A percentile compares a stretch with the other conserved stretches of the same genome.
Conservation (phyloP, 1,284 basidiomycete species). For the Cutaneotrichosporon mucoides region DNA sequence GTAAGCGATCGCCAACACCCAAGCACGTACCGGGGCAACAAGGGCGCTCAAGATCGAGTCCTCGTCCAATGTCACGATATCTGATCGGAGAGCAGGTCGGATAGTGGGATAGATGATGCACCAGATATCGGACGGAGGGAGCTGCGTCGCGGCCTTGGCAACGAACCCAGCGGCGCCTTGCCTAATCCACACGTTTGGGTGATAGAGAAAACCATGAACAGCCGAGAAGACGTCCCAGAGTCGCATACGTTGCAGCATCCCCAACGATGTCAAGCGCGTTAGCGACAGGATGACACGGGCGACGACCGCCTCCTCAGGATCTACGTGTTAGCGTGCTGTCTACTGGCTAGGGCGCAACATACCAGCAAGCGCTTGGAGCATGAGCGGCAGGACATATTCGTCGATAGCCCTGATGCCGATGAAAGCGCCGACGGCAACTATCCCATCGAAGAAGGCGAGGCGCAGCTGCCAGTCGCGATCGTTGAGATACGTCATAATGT, state of each 20-base stretch:
- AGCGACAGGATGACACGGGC: slow-evolving; percentile 79
- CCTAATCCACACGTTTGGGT: slow-evolving; percentile 94
- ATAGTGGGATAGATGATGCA: slow-evolving; percentile 91
- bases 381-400: slow-evolving; percentile 82
- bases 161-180: slow-evolving; percentile 88
- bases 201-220: slow-evolving; percentile 82
- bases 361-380: slow-evolving; percentile 90
- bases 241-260: slow-evolving; percentile 83
- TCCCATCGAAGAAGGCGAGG: slow-evolving; percentile 89
- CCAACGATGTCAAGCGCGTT: slow-evolving; percentile 77
- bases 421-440: slow-evolving; percentile 89
- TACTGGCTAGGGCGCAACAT: slow-evolving; percentile 23
- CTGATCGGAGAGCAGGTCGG: slow-evolving; percentile 77
- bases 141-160: slow-evolving; percentile 70
- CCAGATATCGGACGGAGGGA: slow-evolving; percentile 86
- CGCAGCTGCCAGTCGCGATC: slow-evolving; percentile 90
- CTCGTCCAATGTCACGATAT: slow-evolving; percentile 74
- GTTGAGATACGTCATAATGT: slow-evolving; percentile 98
- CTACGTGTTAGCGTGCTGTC: slow-evolving; percentile 50
- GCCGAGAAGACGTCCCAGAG: slow-evolving; percentile 90
- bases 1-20: background rate
- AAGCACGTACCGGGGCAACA: slow-evolving; percentile 65
- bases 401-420: slow-evolving; percentile 72
- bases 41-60: slow-evolving; percentile 67
- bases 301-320: slow-evolving; percentile 91